Base-by-base conservation (phyloP, 108 stramenopile species). In the Nitzschia sp. region DNA sequence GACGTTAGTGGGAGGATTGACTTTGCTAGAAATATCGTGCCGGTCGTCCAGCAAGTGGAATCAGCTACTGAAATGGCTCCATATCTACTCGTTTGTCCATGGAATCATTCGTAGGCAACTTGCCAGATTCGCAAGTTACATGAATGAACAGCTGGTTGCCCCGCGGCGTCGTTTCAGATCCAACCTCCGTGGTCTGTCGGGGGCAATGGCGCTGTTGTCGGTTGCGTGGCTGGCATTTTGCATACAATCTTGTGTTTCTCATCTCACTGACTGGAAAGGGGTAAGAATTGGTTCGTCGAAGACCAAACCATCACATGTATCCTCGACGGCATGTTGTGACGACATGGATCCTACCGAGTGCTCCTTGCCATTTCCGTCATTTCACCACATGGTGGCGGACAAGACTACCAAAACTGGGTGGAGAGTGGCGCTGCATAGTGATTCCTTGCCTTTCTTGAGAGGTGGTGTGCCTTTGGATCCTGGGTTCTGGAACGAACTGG, bases 351-450 rank as follows among this genome's bases (percentile, higher is more conserved):
- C 42, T 5, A 88, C 87, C 2, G 83, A 88, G 60, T 93, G 89
- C 59, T 58, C 73, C 9, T 64, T 93, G 28, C 92, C 92, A 0
- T 93, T 86, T 75, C 89, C 92, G 2, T 85, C 84, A 48, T 85
- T 85, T 26, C 77, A 76, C 57, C 85, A 76, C 74, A 75, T 86
- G 75, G 54, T 35, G 48, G 63, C 46, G 8, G 89, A 85, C 48
- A 46, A 45, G 1, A 64, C 81, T 13, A 70, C 79, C 17, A 54
- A 47, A 19, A 85, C 89, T 3, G 84, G 86, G 1, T 75, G 72
- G 68, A 54, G 82, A 35, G 82, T 86, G 0, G 61, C 83, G 46
- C 56, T 89, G 8, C 27, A 67, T 28, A 75, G 66, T 13, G 38
- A 42, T 42, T 42, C 38, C 9, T 34, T 87, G 46, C 78, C 78